Base-by-base conservation (phyloP, 139 green algal species). In the Picochlorum sp. region DNA sequence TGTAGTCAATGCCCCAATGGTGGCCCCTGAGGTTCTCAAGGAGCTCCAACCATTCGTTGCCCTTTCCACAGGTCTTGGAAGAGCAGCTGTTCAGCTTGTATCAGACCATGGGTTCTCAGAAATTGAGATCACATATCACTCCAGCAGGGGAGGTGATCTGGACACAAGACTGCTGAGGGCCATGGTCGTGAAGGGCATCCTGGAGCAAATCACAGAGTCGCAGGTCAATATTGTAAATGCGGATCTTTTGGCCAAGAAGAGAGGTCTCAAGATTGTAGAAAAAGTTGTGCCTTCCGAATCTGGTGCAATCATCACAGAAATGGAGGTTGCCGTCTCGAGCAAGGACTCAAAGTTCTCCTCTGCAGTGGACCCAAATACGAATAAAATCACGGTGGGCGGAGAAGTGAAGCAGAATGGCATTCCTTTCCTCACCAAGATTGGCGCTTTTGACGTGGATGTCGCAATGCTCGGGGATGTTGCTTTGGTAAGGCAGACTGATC, bases 151-250 rank as follows among this genome's bases (percentile, higher is more conserved):
- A 45, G 88, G 95, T 67, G 86, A 94, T 72, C 78, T 97, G 37
- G 91, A 97, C 81, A 95, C 85, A 0, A 80, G 92, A 6, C 83
- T 98, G 75, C 85, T 98, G 76, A 81, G 92, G 26, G 92, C 92
- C 63, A 97, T 90, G 77, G 85, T 96, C 6, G 82, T 97, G 73
- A 94, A 95, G 78, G 87, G 86, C 49, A 83, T 93, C 47, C 69
- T 95, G 51, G 83, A 94, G 78, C 51, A 77, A 50, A 72, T 68
- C 30, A 78, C 71, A 14, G 72, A 58, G 34, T 64, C 63, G 41
- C 80, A 68, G 14, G 84, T 96, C 51, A 97, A 97, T 82, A 78
- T 96, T 57, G 90, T 98, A 11, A 98, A 98, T 67, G 92, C 92
- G 3, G 92, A 98, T 81, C 81, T 97, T 62, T 73, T 96, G 58